Conservation (phyloP, 1,284 basidiomycete species). For the Cryptococcus deneoformans region DNA sequence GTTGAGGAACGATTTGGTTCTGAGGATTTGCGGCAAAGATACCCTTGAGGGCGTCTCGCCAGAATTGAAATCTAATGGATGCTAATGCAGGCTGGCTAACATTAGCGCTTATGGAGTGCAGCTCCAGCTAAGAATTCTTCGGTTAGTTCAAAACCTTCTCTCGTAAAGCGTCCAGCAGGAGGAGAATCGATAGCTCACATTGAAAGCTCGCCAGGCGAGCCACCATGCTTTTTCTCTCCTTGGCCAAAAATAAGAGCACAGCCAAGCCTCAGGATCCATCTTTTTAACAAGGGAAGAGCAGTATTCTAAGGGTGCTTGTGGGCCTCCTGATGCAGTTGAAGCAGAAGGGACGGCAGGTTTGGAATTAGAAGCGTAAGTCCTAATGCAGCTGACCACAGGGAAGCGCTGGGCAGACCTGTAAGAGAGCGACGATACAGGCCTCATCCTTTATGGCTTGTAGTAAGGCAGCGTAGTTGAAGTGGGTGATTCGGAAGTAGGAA, state of each 20-base stretch:
- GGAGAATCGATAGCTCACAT: slow-evolving; percentile 63
- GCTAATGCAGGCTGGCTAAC: slow-evolving; percentile 77
- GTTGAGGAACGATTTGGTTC: slow-evolving; percentile 55
- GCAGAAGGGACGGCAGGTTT: slow-evolving; percentile 10
- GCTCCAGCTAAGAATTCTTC: slow-evolving; percentile 62
- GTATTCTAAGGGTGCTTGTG: slow-evolving; percentile 41
- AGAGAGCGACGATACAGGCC: no score
- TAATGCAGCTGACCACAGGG: background rate
- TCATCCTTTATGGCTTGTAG: no score
- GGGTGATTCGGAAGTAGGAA: no score
- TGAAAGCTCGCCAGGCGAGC: slow-evolving; percentile 81
- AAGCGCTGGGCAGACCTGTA: no score
- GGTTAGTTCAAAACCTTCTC: background rate
- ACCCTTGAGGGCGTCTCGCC: slow-evolving; percentile 77
- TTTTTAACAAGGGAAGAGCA: slow-evolving; percentile 51
- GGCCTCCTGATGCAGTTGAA: slow-evolving; percentile 25
- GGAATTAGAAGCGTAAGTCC: slow-evolving; percentile 1
- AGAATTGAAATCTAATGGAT: slow-evolving; percentile 87
- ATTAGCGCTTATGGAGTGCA: slow-evolving; percentile 74
- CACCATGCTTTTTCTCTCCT: slow-evolving; percentile 61
- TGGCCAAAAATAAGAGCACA: slow-evolving; percentile 75
- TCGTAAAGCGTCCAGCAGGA: slow-evolving; percentile 38
- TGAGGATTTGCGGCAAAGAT: slow-evolving; percentile 47
- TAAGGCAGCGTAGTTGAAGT: no score
- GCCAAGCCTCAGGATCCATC: slow-evolving; percentile 62